Conservation (phyloP, 352 stramenopile genomes). For the Pythium myriotylum region DNA sequence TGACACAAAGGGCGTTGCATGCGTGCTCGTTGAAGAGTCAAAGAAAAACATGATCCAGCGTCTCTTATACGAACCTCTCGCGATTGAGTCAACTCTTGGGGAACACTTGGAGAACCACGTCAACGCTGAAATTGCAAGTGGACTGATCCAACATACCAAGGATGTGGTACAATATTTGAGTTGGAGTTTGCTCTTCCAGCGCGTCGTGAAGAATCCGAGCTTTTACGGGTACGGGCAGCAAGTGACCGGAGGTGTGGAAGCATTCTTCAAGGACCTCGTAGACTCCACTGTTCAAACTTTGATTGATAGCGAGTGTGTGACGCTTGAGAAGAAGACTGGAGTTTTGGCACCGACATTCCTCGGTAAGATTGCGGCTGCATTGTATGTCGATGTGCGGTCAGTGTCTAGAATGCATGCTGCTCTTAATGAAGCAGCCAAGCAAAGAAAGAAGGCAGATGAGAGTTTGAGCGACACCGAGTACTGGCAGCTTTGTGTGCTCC, state of each 20-base stretch:
- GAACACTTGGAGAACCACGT: conserved; percentile 93
- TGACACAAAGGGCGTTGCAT: conserved; percentile 94
- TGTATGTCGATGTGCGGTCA: conserved; percentile 96
- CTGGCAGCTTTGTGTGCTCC: conserved; percentile 34
- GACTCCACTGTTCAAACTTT: conserved; percentile 80
- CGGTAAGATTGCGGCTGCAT: conserved; percentile 93
- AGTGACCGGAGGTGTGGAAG: conserved; percentile 31
- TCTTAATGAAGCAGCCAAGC: conserved; percentile 31
- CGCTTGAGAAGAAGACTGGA: conserved; percentile 39
- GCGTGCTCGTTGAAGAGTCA: conserved; percentile 96
- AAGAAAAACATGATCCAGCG: conserved; percentile 99
- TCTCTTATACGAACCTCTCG: conserved; percentile 98
- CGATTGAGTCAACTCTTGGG: conserved; percentile 95
- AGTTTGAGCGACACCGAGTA: conserved; percentile 18
- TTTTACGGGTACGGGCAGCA: conserved; percentile 92
- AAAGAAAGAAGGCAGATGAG: conserved; percentile 16
- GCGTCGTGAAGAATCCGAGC: conserved; percentile 95
- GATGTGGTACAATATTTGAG: conserved; percentile 96
- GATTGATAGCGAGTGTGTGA: conserved; percentile 86
- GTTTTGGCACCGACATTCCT: conserved; percentile 81
- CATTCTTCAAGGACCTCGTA: conserved; percentile 88
- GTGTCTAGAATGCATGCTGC: conserved; percentile 68
- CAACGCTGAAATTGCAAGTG: conserved; percentile 96
- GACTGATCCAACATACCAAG: conserved; percentile 81
- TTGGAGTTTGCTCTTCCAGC: conserved; percentile 97